Evolutionary conservation across 257 asterid genomes (phyloP), one percentile per base, ranked within the genome.

Genomic region (Jacaranda copaia): DNA sequence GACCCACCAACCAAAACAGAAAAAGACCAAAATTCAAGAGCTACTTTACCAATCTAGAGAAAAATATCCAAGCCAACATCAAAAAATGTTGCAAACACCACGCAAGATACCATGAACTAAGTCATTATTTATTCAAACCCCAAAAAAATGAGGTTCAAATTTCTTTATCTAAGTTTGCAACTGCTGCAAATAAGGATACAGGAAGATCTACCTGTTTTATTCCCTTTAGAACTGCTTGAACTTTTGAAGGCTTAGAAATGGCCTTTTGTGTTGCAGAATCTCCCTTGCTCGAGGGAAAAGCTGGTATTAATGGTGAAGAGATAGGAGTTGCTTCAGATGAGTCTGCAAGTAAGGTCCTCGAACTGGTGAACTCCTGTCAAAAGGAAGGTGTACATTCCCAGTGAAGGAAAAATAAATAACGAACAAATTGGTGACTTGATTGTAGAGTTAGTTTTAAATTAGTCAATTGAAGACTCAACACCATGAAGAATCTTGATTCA

Each of bases 191-290:
- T 20, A 42, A 5, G 74, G n/a, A 70, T 15, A 60, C 60, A 53
- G 42, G 82, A 75, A 57, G 67, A 62, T 65, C 43, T 58, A 91
- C 99, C 98, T 88, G 93, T 77, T 92, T 94, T 83, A 92, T 94
- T 68, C 90, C 88, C 90, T 92, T 94, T 77, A 94, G 73, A 81
- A 92, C 79, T 25, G 99, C 97, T 84, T 92, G 99, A 71, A 94
- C 99, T 56, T 73, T 86, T 62, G 85, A 57, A 80, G 93, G 89
- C 81, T 88, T 94, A 59, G 88, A 40, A 42, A 84, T 80, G 73
- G 87, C 74, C 91, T 80, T 91, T 70, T 83, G 96, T 65, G 94
- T 82, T 83, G 91, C 93, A 52, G 89, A 74, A 79, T 64, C 84
- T 68, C 94, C 94, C 59, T 88, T 83, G 68, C 87, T 83, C 71